These are phyloP conservation scores for Trichoderma endophyticum DNA, from an alignment of 2,329 filamentous ascomycete genomes.

Conservation along the genomic window DNA sequence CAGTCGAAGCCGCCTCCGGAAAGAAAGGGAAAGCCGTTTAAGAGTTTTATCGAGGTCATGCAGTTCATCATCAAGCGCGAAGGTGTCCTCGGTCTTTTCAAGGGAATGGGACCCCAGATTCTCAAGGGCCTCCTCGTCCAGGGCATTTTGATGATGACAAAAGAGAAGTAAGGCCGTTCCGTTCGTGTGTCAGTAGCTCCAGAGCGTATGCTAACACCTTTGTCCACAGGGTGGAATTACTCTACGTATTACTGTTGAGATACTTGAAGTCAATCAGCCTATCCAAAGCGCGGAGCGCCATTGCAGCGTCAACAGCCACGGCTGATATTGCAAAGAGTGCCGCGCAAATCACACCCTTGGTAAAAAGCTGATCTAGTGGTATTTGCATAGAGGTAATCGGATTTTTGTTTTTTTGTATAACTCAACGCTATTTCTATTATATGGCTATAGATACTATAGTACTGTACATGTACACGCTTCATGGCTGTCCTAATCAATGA, in stretches of 20 bases:
- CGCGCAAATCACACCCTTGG: constrained; percentile 28
- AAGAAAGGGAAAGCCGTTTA: constrained; percentile 86
- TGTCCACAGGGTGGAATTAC: constrained; percentile 68
- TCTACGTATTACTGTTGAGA: constrained; percentile 82
- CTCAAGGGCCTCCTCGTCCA: constrained; percentile 91
- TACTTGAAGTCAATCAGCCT: constrained; percentile 71
- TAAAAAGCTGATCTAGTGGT: constrained; percentile 1
- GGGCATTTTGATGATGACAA: constrained; percentile 98
- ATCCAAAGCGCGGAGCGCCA: constrained; percentile 63
- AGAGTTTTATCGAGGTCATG: constrained; percentile 93
- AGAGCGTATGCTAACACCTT: constrained; percentile 21
- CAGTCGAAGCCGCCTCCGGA: constrained; percentile 87
- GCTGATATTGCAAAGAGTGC: constrained; percentile 42
- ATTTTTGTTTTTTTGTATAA: neutral
- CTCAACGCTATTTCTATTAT: neutral
- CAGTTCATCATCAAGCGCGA: constrained; percentile 87
- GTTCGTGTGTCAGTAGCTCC: neutral
- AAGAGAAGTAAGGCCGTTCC: constrained; percentile 68
- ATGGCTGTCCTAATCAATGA: neutral
- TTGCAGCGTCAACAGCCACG: constrained; percentile 52
- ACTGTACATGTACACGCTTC: neutral
- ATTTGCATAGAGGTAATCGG: neutral
- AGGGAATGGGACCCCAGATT: constrained; percentile 93
- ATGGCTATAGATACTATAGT: neutral
- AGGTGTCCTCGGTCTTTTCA: constrained; percentile 81